A percentile compares a stretch with the other conserved stretches of the same genome.
These are phyloP conservation scores for Neospora caninum DNA, from an alignment of 169 alveolate species.

Conservation along the genomic window DNA sequence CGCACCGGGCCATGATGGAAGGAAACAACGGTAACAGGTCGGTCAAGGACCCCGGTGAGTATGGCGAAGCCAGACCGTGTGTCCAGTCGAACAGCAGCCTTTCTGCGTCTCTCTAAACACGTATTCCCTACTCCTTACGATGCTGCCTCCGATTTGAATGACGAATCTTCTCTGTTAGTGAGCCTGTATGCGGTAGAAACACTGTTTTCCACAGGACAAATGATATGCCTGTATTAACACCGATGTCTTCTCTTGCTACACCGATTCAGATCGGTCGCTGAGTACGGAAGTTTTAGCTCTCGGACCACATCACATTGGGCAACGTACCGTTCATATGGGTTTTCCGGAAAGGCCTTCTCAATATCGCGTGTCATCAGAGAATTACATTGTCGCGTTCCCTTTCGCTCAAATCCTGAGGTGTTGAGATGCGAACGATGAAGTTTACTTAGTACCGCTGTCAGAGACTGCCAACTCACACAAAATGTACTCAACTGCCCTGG, in stretches of 20 bases:
- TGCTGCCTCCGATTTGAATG: neutral
- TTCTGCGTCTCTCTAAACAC: neutral
- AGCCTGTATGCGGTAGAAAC: neutral
- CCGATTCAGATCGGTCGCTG: too few species aligned
- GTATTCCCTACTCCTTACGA: neutral
- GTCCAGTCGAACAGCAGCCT: too few species aligned
- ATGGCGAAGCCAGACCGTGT: too few species aligned
- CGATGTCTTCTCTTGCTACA: too few species aligned
- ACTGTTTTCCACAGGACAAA: neutral
- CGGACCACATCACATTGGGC: too few species aligned
- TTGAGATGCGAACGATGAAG: neutral
- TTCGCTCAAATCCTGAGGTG: neutral
- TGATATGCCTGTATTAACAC: neutral
- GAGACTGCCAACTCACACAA: too few species aligned
- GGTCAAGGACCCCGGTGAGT: too few species aligned
- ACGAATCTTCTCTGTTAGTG: neutral
- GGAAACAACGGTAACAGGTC: too few species aligned
- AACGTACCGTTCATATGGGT: conserved; percentile 20
- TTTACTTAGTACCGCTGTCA: neutral
- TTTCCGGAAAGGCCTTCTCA: conserved; percentile 5
- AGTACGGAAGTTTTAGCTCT: too few species aligned
- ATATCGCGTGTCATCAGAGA: conserved; percentile 31
- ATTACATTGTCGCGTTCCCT: neutral
- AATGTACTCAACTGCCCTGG: too few species aligned
- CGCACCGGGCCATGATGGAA: too few species aligned